These are phyloP conservation scores for Umbelopsis sp. DNA, from an alignment of 371 early-diverging fungal species.

Conservation along the genomic window DNA sequence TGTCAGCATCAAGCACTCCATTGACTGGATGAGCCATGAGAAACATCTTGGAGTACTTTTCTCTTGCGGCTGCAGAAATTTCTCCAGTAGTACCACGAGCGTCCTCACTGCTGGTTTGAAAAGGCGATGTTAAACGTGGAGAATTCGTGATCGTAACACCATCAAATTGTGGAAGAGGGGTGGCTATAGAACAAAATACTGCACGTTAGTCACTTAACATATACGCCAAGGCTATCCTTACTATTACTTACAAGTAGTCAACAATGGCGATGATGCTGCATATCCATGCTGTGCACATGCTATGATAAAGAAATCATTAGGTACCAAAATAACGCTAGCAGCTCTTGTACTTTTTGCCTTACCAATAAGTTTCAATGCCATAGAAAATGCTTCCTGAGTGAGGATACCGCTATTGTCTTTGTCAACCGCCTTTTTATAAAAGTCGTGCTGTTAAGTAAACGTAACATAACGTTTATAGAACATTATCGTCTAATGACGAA, in stretches of 20 bases:
- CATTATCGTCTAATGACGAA: neutral
- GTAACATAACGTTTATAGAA: neutral
- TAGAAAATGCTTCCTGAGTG: constrained; percentile 69
- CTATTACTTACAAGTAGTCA: constrained; percentile 38
- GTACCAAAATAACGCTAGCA: neutral
- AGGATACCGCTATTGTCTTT: constrained; percentile 74
- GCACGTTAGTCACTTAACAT: neutral
- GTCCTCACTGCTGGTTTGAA: neutral
- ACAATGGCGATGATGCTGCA: constrained; percentile 37
- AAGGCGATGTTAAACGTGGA: neutral
- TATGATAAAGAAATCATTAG: neutral
- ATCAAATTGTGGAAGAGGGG: constrained; percentile 63
- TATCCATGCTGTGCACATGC: constrained; percentile 83
- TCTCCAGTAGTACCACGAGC: constrained; percentile 17
- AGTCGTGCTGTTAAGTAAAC: neutral
- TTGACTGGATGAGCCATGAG: constrained; percentile 44
- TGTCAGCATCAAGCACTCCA: constrained; percentile 41
- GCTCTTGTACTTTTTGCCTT: neutral
- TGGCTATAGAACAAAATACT: constrained; percentile 23
- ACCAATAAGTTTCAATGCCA: constrained; percentile 79
- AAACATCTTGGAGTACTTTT: constrained; percentile 49
- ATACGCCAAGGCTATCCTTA: neutral
- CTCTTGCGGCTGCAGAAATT: constrained; percentile 41
- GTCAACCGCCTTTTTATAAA: constrained; percentile 56
- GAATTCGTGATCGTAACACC: constrained; percentile 38